Evolutionary conservation across 306 rosid genomes (phyloP).

Genomic region (Cyclanthera cordifolia): DNA sequence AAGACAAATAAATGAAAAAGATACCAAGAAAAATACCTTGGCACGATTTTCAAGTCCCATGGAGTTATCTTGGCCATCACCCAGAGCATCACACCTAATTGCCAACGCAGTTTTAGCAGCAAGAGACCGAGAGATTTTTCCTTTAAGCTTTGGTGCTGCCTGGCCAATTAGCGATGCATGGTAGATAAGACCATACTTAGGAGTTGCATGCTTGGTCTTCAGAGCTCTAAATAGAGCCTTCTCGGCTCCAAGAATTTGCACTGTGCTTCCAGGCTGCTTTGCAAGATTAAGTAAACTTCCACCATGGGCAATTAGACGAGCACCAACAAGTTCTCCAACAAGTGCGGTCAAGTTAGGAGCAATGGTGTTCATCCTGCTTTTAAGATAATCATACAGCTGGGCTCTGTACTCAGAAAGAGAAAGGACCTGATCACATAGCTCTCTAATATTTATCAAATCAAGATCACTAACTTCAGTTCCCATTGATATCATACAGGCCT

Average conservation of each 20-base stretch:
- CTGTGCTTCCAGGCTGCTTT: slow-evolving; percentile 93
- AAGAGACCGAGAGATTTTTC: slow-evolving; percentile 83
- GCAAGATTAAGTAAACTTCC: slow-evolving; percentile 88
- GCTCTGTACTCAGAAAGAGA: slow-evolving; percentile 86
- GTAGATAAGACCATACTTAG: slow-evolving; percentile 88
- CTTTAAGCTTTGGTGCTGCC: slow-evolving; percentile 80
- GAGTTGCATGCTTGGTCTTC: slow-evolving; percentile 91
- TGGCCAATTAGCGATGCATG: slow-evolving; percentile 93
- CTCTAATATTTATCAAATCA: slow-evolving; percentile 64
- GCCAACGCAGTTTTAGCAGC: slow-evolving; percentile 78
- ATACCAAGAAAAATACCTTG: slow-evolving; percentile 34
- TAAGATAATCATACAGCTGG: slow-evolving; percentile 69
- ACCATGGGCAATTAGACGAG: slow-evolving; percentile 93
- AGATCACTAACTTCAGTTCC: slow-evolving; percentile 95
- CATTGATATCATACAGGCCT: slow-evolving; percentile 80
- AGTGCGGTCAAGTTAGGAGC: slow-evolving; percentile 91
- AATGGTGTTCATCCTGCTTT: slow-evolving; percentile 80
- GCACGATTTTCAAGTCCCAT: slow-evolving; percentile 76
- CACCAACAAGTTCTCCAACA: slow-evolving; percentile 95
- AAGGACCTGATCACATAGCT: slow-evolving; percentile 86
- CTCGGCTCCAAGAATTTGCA: slow-evolving; percentile 93
- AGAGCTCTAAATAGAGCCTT: slow-evolving; percentile 90
- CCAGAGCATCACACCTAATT: slow-evolving; percentile 78
- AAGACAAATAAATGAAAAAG: neutral
- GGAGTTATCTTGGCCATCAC: slow-evolving; percentile 63